Percentiles rank a stretch among this genome's conserved stretches.
phyloP scores from a whole-genome alignment of 805 yeast genomes.

The Wickerhamomyces canadensis region DNA sequence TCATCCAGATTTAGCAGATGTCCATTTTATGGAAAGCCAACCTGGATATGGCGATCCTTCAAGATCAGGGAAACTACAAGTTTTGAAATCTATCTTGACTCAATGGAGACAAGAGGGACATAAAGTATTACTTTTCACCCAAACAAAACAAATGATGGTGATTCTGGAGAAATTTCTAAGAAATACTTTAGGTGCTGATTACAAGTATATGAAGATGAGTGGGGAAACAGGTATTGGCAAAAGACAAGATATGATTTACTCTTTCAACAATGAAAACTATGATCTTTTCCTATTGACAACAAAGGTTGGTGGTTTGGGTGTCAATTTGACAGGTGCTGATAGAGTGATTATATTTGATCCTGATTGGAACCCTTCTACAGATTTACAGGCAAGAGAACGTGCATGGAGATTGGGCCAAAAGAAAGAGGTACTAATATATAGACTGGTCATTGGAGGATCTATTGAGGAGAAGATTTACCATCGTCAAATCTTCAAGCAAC shows the following conservation, averaged over 20 bases:
- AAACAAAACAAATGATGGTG: constrained; percentile 90
- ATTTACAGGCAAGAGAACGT: constrained; percentile 91
- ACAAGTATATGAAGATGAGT: constrained; percentile 80
- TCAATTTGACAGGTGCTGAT: constrained; percentile 91
- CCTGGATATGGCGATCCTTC: constrained; percentile 47
- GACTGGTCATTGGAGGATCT: constrained; percentile 91
- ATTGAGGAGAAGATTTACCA: constrained; percentile 97
- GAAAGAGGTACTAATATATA: constrained; percentile 82
- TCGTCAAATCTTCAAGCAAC: constrained; percentile 93
- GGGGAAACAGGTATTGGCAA: constrained; percentile 79
- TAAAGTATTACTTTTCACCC: constrained; percentile 82
- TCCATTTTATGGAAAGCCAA: constrained; percentile 27
- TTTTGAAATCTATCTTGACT: constrained; percentile 64
- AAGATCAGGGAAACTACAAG: constrained; percentile 88
- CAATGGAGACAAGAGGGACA: constrained; percentile 77
- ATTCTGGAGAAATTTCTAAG: constrained; percentile 68
- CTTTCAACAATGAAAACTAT: constrained; percentile 58
- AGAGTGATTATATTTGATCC: constrained; percentile 93
- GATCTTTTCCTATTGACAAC: constrained; percentile 83
- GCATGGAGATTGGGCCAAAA: constrained; percentile 98
- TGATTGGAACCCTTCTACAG: constrained; percentile 98
- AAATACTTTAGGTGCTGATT: constrained; percentile 28
- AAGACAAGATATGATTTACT: constrained; percentile 77
- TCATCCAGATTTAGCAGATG: constrained; percentile 81
- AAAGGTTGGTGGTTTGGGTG: constrained; percentile 93